Percentiles rank a stretch among this genome's conserved stretches.
phyloP scores from a whole-genome alignment of 2,329 filamentous ascomycete species.

The Scedosporium boydii region DNA sequence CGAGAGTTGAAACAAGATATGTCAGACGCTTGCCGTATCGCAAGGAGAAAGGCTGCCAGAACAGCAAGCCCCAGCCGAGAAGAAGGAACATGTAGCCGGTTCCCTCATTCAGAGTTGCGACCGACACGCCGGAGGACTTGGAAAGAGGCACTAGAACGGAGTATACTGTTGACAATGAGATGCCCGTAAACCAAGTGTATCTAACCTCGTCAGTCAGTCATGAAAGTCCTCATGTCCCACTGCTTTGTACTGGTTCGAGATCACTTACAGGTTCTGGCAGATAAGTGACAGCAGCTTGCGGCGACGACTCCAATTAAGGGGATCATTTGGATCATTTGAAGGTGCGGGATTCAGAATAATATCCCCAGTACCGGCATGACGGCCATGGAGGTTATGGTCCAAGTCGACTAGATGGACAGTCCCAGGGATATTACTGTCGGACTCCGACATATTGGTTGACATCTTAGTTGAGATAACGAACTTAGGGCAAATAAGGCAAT shows the following conservation, averaged over 20 bases:
- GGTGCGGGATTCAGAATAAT: conserved; percentile 15
- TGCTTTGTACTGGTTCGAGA: too few relatives aligned
- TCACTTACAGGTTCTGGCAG: conserved; percentile 23
- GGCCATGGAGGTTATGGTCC: conserved; percentile 17
- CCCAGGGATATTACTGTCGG: conserved; percentile 18
- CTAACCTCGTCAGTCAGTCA: conserved; percentile 10
- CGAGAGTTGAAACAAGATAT: conserved; percentile 31
- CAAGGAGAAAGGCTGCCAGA: conserved; percentile 44
- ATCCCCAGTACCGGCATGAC: conserved; percentile 21
- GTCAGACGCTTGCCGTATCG: conserved; percentile 40
- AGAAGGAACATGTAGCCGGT: conserved; percentile 43
- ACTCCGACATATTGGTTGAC: not conserved
- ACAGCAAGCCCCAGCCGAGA: conserved; percentile 38
- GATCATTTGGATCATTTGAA: conserved; percentile 14
- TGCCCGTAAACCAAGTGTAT: conserved; percentile 28
- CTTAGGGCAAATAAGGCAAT: too few relatives aligned
- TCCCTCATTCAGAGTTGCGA: conserved; percentile 35
- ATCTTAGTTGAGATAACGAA: too few relatives aligned
- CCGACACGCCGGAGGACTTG: conserved; percentile 22
- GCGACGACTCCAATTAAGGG: conserved; percentile 13
- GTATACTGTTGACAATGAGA: conserved; percentile 28
- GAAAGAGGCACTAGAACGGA: conserved; percentile 27
- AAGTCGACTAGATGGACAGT: conserved; percentile 34
- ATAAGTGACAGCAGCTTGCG: conserved; percentile 17
- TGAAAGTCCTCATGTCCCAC: too few relatives aligned